Base-by-base conservation (phyloP, 2,329 filamentous ascomycete genomes). In the Arachnomyces sp. region DNA sequence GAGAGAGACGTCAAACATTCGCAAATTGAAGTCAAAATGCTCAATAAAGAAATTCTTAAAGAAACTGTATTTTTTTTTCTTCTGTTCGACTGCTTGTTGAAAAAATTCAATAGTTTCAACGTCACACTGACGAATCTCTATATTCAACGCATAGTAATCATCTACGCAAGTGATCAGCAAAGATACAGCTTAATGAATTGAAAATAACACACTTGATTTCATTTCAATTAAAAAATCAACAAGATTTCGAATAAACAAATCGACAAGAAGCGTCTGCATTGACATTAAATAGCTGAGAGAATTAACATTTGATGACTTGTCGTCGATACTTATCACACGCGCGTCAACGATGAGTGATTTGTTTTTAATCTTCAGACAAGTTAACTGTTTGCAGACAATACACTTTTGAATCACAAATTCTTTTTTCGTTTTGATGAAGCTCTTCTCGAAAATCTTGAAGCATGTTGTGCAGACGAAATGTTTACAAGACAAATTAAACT, bases 271-370 rank as follows among this genome's bases (percentile, higher is more conserved):
- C 5, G 36, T 31, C 38, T 52, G 42, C 6, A 52, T 43, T 7
- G 50, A 17, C 9, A 43, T 31, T n/a, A 44, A 28, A 7, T 14
- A 44, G 29, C 49, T 34, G 11, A 54, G 34, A 4, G 43, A 46
- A 12, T 53, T 48, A 7, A 56, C 50, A 6, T 49, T 44, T 12
- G 55, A 44, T 3, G 53, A 47, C 2, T 51, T 48, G 4, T 51
- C 45, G 31, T 59, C 49, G 30, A 59, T 55, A 6, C 49, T 49
- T 3, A 59, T 36, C 12, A 59, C 44, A n/a, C 38, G 43, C 1
- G 48, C 51, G 14, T 52, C 54, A 13, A 49, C 49, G 2, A 49
- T 58, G 4, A 45, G 44, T 5, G 45, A 50, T n/a, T 56, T 44
- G 8, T 57, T 28, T 13, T 52, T 43, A 1, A 53, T 39, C 3